phyloP scores from a whole-genome alignment of 2,329 filamentous ascomycete species.

The Neopestalotiopsis sp. region DNA sequence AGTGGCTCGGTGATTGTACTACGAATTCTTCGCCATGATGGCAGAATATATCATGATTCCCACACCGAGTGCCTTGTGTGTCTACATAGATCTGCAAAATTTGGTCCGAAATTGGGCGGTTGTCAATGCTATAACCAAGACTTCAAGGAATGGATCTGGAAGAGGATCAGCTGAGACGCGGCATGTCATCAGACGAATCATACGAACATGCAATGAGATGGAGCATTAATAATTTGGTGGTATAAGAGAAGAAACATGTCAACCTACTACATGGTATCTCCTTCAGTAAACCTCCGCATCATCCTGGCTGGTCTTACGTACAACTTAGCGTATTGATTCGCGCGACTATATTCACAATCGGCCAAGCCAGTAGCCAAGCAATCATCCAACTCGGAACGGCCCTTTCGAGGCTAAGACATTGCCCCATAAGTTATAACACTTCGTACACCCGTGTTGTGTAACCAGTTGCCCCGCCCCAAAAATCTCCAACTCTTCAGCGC shows the following conservation, averaged over 20 bases:
- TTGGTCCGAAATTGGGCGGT: no score
- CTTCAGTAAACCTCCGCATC: background rate
- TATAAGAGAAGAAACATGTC: background rate
- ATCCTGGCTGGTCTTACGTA: constrained; percentile 14
- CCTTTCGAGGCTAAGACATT: constrained; percentile 1
- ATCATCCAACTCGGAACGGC: constrained; percentile 9
- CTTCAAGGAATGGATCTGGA: no score
- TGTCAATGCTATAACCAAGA: no score
- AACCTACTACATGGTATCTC: background rate
- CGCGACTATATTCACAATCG: background rate
- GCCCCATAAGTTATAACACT: background rate
- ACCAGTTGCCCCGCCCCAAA: background rate
- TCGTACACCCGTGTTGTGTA: constrained; percentile 1
- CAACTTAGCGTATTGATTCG: constrained; percentile 5
- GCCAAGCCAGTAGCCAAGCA: background rate
- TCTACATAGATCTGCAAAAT: no score
- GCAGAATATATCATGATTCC: constrained; percentile 11
- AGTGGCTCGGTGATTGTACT: background rate
- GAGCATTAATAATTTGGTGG: background rate
- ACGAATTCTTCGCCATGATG: constrained; percentile 9
- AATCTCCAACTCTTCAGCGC: background rate
- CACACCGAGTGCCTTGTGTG: background rate
- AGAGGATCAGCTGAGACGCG: no score
- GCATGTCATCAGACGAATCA: background rate
- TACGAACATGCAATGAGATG: background rate